Evolutionary conservation across 2,329 filamentous ascomycete species (phyloP).

Genomic region (Penicillium capsulatum): DNA sequence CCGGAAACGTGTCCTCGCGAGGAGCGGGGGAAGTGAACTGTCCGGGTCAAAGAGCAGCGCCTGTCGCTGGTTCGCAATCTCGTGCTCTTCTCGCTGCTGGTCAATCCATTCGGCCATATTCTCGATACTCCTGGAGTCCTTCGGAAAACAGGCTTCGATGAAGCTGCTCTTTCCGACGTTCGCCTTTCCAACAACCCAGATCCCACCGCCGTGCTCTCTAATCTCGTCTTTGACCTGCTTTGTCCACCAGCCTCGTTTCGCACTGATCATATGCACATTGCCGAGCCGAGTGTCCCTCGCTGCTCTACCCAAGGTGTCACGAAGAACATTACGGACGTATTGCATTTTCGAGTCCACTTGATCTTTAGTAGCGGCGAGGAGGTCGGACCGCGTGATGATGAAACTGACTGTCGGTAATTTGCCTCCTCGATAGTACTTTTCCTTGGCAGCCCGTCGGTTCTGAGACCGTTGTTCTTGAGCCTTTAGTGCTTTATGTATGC

Average conservation of each 20-base stretch:
- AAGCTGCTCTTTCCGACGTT: constrained; percentile 96
- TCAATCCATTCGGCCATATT: constrained; percentile 36
- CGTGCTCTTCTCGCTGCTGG: constrained; percentile 23
- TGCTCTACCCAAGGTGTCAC: constrained; percentile 66
- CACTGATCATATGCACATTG: constrained; percentile 81
- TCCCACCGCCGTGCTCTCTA: constrained; percentile 74
- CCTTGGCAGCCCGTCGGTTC: constrained; percentile 70
- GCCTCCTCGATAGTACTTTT: constrained; percentile 62
- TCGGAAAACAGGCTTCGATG: constrained; percentile 81
- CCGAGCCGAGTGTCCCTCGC: constrained; percentile 74
- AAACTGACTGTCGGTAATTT: constrained; percentile 81
- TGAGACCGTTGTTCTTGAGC: constrained; percentile 70
- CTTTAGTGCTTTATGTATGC: constrained; percentile 65
- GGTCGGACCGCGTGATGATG: constrained; percentile 81
- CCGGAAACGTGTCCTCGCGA: constrained; percentile 68
- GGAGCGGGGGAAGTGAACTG: constrained; percentile 72
- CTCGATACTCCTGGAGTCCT: constrained; percentile 53
- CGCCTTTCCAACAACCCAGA: constrained; percentile 96
- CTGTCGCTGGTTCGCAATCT: constrained; percentile 13
- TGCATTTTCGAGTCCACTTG: constrained; percentile 85
- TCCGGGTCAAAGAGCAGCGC: constrained; percentile 25
- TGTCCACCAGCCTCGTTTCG: constrained; percentile 87
- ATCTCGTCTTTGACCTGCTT: constrained; percentile 80
- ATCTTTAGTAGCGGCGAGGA: constrained; percentile 77
- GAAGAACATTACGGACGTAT: constrained; percentile 71